Conservation (phyloP, 2,329 filamentous ascomycete genomes). For the Cladorrhinum sp. region DNA sequence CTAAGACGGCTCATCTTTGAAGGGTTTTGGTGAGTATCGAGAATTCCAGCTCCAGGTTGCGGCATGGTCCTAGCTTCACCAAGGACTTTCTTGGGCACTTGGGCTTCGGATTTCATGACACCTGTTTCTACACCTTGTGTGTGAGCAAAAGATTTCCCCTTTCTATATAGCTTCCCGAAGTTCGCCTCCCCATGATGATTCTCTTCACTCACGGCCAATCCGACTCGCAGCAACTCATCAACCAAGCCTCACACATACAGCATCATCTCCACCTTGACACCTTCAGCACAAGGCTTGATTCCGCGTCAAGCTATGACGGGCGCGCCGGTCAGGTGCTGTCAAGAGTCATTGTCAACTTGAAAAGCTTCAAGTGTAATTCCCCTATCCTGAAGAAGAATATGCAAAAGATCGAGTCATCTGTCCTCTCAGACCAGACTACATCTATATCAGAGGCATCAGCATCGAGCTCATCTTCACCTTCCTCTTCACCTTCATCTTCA, state of each 20-base stretch:
- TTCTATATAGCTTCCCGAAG: constrained; percentile 30
- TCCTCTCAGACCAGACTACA: constrained; percentile 1
- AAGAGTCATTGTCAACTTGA: constrained; percentile 7
- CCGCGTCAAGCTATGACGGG: constrained; percentile 2
- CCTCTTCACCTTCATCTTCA: constrained; percentile 5
- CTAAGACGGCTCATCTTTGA: constrained; percentile 9
- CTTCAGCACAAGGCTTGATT: constrained; percentile 2
- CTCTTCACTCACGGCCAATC: constrained; percentile 13
- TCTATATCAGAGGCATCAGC: constrained; percentile 9
- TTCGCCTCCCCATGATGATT: constrained; percentile 7
- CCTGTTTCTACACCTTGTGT: constrained; percentile 3
- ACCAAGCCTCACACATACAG: background rate
- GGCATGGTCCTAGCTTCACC: constrained; percentile 2
- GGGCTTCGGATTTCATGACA: constrained; percentile 11
- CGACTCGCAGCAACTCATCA: constrained; percentile 8
- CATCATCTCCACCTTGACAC: background rate
- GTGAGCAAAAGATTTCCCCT: constrained; percentile 16
- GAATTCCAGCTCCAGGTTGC: constrained; percentile 5
- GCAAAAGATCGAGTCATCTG: constrained; percentile 22
- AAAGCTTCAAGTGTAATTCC: background rate
- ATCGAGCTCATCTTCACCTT: constrained; percentile 1
- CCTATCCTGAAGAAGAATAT: constrained; percentile 15
- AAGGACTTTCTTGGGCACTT: background rate
- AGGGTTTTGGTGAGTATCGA: background rate
- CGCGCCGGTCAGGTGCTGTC: constrained; percentile 8